Conservation (phyloP, 2,329 filamentous ascomycete species). For the Ascochyta viciae-villosae region DNA sequence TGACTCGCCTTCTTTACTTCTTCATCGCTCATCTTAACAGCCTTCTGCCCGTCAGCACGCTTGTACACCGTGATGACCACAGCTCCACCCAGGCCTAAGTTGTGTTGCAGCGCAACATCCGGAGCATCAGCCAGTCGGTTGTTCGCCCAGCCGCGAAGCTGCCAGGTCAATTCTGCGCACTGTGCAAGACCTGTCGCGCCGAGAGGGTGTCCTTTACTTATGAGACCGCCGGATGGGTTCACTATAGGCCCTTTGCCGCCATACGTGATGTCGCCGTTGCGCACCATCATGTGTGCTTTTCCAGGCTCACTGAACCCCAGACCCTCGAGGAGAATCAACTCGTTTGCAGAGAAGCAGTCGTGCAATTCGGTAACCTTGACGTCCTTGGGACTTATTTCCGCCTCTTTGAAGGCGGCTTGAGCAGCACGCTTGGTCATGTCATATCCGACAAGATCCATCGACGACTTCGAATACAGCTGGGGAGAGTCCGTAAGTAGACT, state of each 20-base stretch:
- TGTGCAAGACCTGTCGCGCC: constrained; percentile 92
- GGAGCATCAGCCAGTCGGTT: constrained; percentile 76
- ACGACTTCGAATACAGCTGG: constrained; percentile 75
- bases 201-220: constrained; percentile 93
- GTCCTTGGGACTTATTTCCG: constrained; percentile 69
- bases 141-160: constrained; percentile 93
- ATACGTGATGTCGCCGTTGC: constrained; percentile 87
- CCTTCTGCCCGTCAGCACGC: constrained; percentile 76
- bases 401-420: constrained; percentile 73
- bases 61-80: constrained; percentile 89
- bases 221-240: constrained; percentile 91
- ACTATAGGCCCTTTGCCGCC: constrained; percentile 76
- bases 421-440: constrained; percentile 81
- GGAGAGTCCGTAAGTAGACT: constrained; percentile 82
- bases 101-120: constrained; percentile 82
- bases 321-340: constrained; percentile 86
- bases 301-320: constrained; percentile 78
- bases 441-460: constrained; percentile 89
- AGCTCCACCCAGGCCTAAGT: constrained; percentile 87
- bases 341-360: constrained; percentile 95
- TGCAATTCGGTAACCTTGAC: constrained; percentile 89
- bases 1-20: constrained; percentile 70
- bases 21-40: constrained; percentile 65
- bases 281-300: constrained; percentile 89
- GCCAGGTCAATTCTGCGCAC: constrained; percentile 94